Percentiles rank a stretch among this genome's conserved stretches.
Evolutionary conservation across 176 grass and related monocot genomes (phyloP).

Genomic region (Ensete glaucum): DNA sequence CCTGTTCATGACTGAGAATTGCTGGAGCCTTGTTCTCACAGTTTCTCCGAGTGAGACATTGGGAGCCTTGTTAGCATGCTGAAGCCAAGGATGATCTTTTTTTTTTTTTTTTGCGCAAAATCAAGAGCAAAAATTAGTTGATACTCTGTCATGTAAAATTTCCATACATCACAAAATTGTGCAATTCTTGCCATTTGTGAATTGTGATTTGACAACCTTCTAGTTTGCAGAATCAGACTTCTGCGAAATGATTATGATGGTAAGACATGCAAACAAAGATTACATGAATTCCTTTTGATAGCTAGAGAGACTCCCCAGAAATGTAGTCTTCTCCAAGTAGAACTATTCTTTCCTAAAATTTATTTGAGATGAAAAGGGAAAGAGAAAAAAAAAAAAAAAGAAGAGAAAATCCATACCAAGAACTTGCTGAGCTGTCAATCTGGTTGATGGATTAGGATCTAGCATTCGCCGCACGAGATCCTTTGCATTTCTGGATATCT

Average conservation of each 20-base stretch:
- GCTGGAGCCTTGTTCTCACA: constrained; percentile 13
- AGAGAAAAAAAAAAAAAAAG: neutral
- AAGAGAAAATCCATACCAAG: neutral
- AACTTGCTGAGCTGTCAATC: constrained; percentile 15
- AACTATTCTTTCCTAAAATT: neutral
- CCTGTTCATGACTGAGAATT: constrained; percentile 17
- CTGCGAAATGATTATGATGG: too few species aligned
- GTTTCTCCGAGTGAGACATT: constrained; percentile 9
- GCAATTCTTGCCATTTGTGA: too few species aligned
- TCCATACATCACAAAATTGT: too few species aligned
- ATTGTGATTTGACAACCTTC: too few species aligned
- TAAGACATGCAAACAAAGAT: too few species aligned
- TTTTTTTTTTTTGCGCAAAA: neutral
- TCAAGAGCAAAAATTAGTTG: neutral
- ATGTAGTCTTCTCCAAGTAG: too few species aligned
- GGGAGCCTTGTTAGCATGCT: constrained; percentile 13
- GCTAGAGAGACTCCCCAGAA: too few species aligned
- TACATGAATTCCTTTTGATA: too few species aligned
- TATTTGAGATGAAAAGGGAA: neutral
- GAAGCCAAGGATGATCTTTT: constrained; percentile 14
- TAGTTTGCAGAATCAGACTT: too few species aligned
- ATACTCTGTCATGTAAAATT: too few species aligned
- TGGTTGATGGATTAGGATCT: constrained; percentile 12
- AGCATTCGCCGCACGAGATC: constrained; percentile 6
- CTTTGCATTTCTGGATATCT: constrained; percentile 3